Evolutionary conservation across 2,329 filamentous ascomycete genomes (phyloP), one percentile per base, ranked within the genome.

Genomic region (Neocatenulostroma microsporum): DNA sequence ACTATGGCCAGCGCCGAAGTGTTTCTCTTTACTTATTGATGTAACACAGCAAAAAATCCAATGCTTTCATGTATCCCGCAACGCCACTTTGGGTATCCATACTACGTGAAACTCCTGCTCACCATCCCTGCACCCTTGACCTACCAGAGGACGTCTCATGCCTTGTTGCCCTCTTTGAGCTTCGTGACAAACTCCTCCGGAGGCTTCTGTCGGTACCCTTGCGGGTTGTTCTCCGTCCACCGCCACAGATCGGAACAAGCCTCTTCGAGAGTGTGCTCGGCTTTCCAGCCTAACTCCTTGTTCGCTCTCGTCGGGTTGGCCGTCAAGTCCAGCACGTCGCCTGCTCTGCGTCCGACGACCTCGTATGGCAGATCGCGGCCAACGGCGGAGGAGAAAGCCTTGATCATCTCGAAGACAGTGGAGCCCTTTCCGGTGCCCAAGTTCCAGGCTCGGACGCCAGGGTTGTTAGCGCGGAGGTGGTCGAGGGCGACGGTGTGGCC

Each of bases 371-470:
- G 73, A 39, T 91, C 78, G 34, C 79, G 82, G 44, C 91, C 91
- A 14, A 95, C 88, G 13, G 85, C 86, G 34, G 76, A 66, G 66
- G 80, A 84, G 69, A 98, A 98, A 36, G 91, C 88, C 51, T 89
- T 85, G 74, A 98, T 80, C 70, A 98, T 98, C 62, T 98, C 88
- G 58, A 88, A 91, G 39, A 98, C 91, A 15, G 91, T 98, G 64
- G 83, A 93, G 51, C 91, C 91, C 51, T 82, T 85, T 44, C 91
- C 91, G 1, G 88, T 94, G 40, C 93, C 93, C 50, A 98, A 63
- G 67, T 98, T 98, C 89, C 89, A 98, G 39, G 87, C 88, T 61
- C 85, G 83, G 49, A 95, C 84, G 39, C 91, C 91, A 13, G 91
- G 89, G 54, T 86, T 76, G 50, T 89, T 69, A 48, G 83, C 74